Evolutionary conservation across 2,329 filamentous ascomycete genomes (phyloP).

Genomic region (Aspergillus latus): DNA sequence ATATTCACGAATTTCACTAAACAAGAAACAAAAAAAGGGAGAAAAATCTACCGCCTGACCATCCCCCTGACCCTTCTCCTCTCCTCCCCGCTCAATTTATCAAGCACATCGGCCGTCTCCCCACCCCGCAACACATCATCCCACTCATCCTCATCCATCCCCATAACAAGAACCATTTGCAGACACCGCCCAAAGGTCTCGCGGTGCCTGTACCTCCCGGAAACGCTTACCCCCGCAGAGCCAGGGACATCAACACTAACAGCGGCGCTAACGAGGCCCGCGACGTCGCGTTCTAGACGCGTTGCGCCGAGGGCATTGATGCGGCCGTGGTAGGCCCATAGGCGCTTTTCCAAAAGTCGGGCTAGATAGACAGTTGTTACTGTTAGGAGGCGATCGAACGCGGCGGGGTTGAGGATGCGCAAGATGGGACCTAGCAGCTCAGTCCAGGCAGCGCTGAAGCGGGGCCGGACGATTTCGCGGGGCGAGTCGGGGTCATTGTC

Average conservation of each 20-base stretch:
- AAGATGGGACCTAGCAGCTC: slow-evolving; percentile 80
- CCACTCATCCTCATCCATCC: slow-evolving; percentile 97
- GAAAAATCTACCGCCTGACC: slow-evolving; percentile 43
- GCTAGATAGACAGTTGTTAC: slow-evolving; percentile 73
- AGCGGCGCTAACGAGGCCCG: slow-evolving; percentile 63
- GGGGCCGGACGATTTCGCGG: slow-evolving; percentile 65
- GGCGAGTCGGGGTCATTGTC: slow-evolving; percentile 54
- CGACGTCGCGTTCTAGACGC: slow-evolving; percentile 79
- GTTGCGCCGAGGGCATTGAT: slow-evolving; percentile 80
- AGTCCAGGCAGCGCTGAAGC: slow-evolving; percentile 85
- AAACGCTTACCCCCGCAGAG: slow-evolving; percentile 18
- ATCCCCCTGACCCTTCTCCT: slow-evolving; percentile 69
- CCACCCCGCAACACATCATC: slow-evolving; percentile 65
- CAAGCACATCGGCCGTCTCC: slow-evolving; percentile 53
- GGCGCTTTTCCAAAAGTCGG: slow-evolving; percentile 78
- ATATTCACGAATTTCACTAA: not conserved
- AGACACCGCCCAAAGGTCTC: slow-evolving; percentile 73
- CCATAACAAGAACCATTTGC: slow-evolving; percentile 82
- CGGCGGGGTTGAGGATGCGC: slow-evolving; percentile 75
- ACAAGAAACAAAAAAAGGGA: not conserved
- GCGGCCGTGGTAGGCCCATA: slow-evolving; percentile 76
- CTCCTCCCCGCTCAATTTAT: slow-evolving; percentile 71
- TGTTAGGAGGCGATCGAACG: slow-evolving; percentile 74
- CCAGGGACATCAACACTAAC: slow-evolving; percentile 39
- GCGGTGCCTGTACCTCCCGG: slow-evolving; percentile 68